Evolutionary conservation across 2,329 filamentous ascomycete genomes (phyloP).

Genomic region (Hansfordia pulvinata): DNA sequence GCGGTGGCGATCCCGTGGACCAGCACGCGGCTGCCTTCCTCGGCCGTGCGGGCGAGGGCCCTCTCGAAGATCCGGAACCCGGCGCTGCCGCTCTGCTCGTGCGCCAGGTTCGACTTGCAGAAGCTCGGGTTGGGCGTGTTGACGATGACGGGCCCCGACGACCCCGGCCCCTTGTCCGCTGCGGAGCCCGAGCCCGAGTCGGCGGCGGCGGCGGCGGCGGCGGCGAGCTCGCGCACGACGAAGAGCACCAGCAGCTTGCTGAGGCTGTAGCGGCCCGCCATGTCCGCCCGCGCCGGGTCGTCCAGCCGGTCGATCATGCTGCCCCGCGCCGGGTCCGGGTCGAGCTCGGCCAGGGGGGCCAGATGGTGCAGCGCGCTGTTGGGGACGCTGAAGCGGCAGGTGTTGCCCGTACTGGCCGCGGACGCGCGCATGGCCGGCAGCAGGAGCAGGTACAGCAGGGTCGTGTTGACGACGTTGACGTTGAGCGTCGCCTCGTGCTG

Average conservation of each 20-base stretch:
- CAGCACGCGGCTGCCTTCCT: constrained; percentile 25
- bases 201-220: constrained; percentile 1
- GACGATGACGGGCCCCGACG: constrained; percentile 18
- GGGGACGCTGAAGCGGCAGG: constrained; percentile 10
- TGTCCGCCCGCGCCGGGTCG: constrained; percentile 12
- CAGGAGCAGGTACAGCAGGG: constrained; percentile 15
- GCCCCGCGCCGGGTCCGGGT: neutral
- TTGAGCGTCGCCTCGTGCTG: constrained; percentile 34
- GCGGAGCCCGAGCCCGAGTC: no score
- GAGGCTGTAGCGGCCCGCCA: constrained; percentile 16
- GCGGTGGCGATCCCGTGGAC: constrained; percentile 15
- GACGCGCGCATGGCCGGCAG: constrained; percentile 16
- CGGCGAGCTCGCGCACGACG: constrained; percentile 15
- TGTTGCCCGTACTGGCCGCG: constrained; percentile 3
- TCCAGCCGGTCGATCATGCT: constrained; percentile 17
- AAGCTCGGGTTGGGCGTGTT: constrained; percentile 27
- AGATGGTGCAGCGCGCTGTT: constrained; percentile 11
- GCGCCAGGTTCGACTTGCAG: constrained; percentile 20
- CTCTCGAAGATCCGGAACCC: constrained; percentile 5
- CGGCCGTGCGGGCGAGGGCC: constrained; percentile 26
- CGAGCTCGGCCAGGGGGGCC: constrained; percentile 12
- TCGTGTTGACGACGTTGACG: constrained; percentile 17
- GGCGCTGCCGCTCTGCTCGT: constrained; percentile 4
- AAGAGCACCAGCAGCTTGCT: constrained; percentile 19
- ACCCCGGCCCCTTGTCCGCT: no score